These are phyloP conservation scores for Xylaria sp. DNA, from an alignment of 2,329 filamentous ascomycete genomes.

Conservation along the genomic window DNA sequence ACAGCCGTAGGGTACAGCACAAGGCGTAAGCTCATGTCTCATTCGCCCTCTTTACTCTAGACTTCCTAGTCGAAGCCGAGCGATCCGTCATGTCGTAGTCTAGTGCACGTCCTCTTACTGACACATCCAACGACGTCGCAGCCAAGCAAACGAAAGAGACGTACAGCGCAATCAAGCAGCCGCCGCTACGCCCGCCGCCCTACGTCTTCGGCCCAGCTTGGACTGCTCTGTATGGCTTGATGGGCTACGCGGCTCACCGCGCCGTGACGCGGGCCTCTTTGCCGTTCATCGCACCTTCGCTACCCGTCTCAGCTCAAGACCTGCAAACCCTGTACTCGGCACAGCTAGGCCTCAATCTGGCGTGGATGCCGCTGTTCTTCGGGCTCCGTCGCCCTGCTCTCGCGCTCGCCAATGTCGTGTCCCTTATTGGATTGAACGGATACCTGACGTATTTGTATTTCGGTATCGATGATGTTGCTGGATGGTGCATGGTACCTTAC, in stretches of 20 bases:
- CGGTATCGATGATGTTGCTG: constrained; percentile 76
- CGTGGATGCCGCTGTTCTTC: constrained; percentile 96
- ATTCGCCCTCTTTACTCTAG: neutral
- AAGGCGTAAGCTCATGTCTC: constrained; percentile 62
- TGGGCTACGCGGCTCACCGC: constrained; percentile 90
- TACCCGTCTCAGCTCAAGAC: constrained; percentile 55
- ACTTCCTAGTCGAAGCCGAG: neutral
- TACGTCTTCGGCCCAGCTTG: constrained; percentile 73
- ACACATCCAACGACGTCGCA: constrained; percentile 47
- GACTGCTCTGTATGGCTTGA: constrained; percentile 76
- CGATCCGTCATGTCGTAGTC: constrained; percentile 13
- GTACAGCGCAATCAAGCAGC: constrained; percentile 75
- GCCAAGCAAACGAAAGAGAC: constrained; percentile 68
- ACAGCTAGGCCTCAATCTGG: constrained; percentile 85
- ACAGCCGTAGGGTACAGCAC: constrained; percentile 77
- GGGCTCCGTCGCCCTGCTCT: constrained; percentile 76
- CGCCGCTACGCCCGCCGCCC: constrained; percentile 69
- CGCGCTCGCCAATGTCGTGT: constrained; percentile 79
- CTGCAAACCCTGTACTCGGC: constrained; percentile 85
- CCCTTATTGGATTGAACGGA: constrained; percentile 75
- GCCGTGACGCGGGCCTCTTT: constrained; percentile 73
- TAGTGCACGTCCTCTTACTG: constrained; percentile 5
- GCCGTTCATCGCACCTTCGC: constrained; percentile 57
- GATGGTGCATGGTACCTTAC: constrained; percentile 83
- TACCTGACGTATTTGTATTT: constrained; percentile 83